Evolutionary conservation across 129 eudicot species (phyloP).

Genomic region (Escallonia rubra): DNA sequence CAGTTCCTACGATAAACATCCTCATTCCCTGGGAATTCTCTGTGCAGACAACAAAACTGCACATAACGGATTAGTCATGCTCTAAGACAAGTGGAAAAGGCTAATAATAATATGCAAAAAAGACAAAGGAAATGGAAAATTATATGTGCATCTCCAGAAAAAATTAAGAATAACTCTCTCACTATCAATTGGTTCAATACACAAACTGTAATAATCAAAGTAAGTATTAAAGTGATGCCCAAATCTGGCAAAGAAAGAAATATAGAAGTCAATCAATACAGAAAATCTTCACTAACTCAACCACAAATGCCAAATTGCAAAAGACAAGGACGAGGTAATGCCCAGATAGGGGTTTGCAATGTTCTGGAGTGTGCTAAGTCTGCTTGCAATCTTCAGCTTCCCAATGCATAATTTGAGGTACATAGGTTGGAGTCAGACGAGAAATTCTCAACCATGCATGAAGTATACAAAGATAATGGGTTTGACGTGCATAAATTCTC

Average conservation of each 20-base stretch:
- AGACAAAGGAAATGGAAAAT: background rate
- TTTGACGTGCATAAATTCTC: background rate
- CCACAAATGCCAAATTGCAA: background rate
- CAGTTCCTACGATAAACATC: background rate
- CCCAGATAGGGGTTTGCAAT: background rate
- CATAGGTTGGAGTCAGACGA: background rate
- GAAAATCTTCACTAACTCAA: constrained; percentile 4
- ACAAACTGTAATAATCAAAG: constrained; percentile 6
- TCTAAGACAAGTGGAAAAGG: background rate
- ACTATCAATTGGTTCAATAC: constrained; percentile 5
- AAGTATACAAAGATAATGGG: background rate
- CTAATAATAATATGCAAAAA: too few relatives aligned
- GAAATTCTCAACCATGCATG: background rate
- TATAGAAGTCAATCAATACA: constrained; percentile 21
- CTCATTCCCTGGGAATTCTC: background rate
- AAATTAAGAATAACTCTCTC: background rate
- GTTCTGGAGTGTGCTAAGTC: background rate
- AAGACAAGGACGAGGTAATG: background rate
- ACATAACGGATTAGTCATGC: too few relatives aligned
- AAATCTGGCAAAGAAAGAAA: background rate
- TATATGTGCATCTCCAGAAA: background rate
- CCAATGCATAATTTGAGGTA: too few relatives aligned
- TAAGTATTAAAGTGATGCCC: constrained; percentile 12
- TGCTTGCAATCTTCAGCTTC: background rate
- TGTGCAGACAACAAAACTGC: background rate